phyloP scores from a whole-genome alignment of 768 basidiomycete genomes.

The Cystofilobasidium bisporidii region DNA sequence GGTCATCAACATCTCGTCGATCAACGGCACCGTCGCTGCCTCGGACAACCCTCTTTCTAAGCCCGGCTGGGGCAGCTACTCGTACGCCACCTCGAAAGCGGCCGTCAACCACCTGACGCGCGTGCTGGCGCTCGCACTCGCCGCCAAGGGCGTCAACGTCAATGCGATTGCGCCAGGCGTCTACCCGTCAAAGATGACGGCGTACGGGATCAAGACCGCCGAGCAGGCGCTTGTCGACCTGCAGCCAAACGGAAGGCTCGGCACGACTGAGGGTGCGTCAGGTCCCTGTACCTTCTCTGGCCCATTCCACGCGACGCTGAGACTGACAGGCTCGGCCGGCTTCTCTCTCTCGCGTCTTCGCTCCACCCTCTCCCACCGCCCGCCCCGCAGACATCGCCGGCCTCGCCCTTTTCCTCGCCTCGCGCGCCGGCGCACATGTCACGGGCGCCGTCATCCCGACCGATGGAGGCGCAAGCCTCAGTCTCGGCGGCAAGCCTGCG shows the following conservation, averaged over 20 bases:
- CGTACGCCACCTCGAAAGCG: constrained; percentile 76
- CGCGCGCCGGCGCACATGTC: constrained; percentile 61
- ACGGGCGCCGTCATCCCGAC: constrained; percentile 63
- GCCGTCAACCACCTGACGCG: constrained; percentile 75
- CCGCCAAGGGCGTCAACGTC: constrained; percentile 55
- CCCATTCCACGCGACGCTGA: too few species aligned
- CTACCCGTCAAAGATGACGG: constrained; percentile 79
- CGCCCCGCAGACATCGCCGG: constrained; percentile 57
- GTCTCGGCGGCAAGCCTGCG: neutral
- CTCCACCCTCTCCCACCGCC: too few species aligned
- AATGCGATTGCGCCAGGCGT: constrained; percentile 75
- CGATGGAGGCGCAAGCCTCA: constrained; percentile 52
- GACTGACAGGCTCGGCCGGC: too few species aligned
- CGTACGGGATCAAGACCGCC: constrained; percentile 52
- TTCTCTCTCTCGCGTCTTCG: too few species aligned
- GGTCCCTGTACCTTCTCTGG: too few species aligned
- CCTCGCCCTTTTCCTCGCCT: constrained; percentile 56
- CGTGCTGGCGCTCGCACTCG: constrained; percentile 58
- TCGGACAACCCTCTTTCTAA: constrained; percentile 49
- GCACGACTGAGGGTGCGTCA: constrained; percentile 45
- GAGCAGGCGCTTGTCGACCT: constrained; percentile 47
- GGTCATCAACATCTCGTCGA: constrained; percentile 78
- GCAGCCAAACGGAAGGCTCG: constrained; percentile 47
- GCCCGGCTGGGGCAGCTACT: constrained; percentile 60
- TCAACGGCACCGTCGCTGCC: constrained; percentile 50